A percentile compares a stretch with the other conserved stretches of the same genome.
phyloP scores from a whole-genome alignment of 306 rosid species.

The Citrullus amarus region DNA sequence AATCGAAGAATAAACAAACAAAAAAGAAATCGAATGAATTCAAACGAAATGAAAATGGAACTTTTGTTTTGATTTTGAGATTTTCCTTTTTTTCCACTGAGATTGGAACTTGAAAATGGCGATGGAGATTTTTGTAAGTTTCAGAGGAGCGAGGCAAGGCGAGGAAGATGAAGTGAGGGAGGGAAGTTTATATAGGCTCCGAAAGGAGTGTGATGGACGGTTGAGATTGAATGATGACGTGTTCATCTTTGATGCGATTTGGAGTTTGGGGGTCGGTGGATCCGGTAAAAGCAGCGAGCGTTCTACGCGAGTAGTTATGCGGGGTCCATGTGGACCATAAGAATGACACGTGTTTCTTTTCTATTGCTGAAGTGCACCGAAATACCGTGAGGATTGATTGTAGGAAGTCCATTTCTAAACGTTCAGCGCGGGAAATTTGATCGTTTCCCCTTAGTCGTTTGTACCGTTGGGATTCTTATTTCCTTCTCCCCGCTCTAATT shows the following conservation, averaged over 20 bases:
- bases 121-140: background rate
- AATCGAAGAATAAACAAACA: background rate
- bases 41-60: background rate
- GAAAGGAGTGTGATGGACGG: background rate
- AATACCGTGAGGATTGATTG: background rate
- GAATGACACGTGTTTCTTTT: background rate
- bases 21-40: background rate
- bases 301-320: background rate
- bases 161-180: background rate
- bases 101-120: background rate
- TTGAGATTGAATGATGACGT: conserved; percentile 1
- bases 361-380: background rate
- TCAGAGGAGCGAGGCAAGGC: background rate
- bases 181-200: background rate
- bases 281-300: background rate
- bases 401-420: background rate
- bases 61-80: background rate
- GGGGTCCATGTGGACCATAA: background rate
- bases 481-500: too few relatives aligned
- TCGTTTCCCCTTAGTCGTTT: background rate
- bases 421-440: background rate
- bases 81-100: background rate
- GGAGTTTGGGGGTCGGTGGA: background rate
- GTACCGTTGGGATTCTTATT: background rate
- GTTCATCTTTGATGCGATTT: background rate